phyloP scores from a whole-genome alignment of 1,284 basidiomycete genomes.

The Phlebopus sp. region DNA sequence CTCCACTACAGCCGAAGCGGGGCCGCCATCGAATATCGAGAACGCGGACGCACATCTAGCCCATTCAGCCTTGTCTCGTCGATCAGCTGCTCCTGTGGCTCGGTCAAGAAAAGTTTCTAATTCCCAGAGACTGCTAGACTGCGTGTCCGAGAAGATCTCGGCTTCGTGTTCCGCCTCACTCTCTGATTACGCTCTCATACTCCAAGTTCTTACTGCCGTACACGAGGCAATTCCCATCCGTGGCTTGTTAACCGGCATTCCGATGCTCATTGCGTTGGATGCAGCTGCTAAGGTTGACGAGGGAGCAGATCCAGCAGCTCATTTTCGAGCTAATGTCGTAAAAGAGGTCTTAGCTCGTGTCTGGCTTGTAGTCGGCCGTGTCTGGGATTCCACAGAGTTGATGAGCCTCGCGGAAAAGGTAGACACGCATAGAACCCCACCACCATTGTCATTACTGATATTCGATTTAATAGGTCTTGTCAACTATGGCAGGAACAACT shows the following conservation, averaged over 20 bases:
- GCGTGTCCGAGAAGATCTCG: conserved; percentile 42
- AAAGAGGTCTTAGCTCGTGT: conserved; percentile 63
- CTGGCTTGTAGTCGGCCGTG: conserved; percentile 67
- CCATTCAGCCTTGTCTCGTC: conserved; percentile 41
- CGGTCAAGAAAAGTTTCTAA: conserved; percentile 56
- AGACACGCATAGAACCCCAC: conserved; percentile 17
- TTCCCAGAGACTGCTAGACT: conserved; percentile 50
- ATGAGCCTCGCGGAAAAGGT: conserved; percentile 58
- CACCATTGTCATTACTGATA: conserved; percentile 14
- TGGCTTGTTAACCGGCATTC: conserved; percentile 74
- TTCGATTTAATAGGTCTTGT: conserved; percentile 38
- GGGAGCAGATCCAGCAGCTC: conserved; percentile 36
- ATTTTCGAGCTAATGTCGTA: conserved; percentile 54
- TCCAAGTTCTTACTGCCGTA: conserved; percentile 66
- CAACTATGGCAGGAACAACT: conserved; percentile 24
- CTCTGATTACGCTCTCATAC: conserved; percentile 76
- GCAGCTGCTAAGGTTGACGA: conserved; percentile 46
- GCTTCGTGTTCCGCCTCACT: conserved; percentile 53
- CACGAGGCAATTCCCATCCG: conserved; percentile 71
- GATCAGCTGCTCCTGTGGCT: conserved; percentile 44
- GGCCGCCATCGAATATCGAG: conserved; percentile 16
- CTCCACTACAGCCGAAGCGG: conserved; percentile 34
- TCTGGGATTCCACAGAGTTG: conserved; percentile 67
- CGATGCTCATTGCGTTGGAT: conserved; percentile 83
- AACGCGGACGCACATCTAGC: conserved; percentile 24